Evolutionary conservation across 192 early-diverging fungal genomes (phyloP).

Genomic region (Haplosporangium gracile): DNA sequence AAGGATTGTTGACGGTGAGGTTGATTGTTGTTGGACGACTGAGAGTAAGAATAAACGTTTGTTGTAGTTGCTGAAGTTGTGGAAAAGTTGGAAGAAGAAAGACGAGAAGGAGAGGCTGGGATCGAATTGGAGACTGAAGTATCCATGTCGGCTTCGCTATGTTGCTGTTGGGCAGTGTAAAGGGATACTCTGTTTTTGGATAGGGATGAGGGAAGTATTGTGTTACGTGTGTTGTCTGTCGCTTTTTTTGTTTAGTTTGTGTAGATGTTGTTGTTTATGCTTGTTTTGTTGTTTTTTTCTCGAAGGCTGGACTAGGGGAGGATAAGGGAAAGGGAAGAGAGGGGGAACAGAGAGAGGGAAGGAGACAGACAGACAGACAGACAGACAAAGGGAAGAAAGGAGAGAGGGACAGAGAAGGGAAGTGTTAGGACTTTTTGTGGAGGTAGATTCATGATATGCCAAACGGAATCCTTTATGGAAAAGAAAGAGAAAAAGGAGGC

Average conservation of each 20-base stretch:
- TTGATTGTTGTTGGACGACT: not conserved
- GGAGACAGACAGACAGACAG: not conserved
- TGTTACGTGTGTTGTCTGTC: not conserved
- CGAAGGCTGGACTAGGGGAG: not conserved
- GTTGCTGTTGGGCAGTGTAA: constrained; percentile 18
- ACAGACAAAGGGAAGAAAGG: not conserved
- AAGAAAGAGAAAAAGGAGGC: constrained; percentile 22
- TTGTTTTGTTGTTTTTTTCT: not conserved
- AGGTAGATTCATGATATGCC: constrained; percentile 39
- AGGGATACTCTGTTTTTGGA: constrained; percentile 3
- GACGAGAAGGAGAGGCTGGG: constrained; percentile 3
- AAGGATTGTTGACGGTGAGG: not conserved
- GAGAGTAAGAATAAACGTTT: not conserved
- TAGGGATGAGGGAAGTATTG: constrained; percentile 30
- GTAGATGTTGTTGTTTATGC: no score
- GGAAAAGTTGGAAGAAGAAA: not conserved
- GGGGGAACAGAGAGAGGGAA: not conserved
- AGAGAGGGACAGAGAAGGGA: not conserved
- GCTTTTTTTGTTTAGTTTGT: not conserved
- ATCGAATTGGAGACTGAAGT: not conserved
- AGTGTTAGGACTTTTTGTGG: constrained; percentile 9
- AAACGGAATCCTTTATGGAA: not conserved
- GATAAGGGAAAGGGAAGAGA: not conserved
- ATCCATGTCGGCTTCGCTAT: constrained; percentile 28
- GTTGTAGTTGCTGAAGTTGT: not conserved